Evolutionary conservation across 257 asterid species (phyloP).

Genomic region (Gentiana straminea): DNA sequence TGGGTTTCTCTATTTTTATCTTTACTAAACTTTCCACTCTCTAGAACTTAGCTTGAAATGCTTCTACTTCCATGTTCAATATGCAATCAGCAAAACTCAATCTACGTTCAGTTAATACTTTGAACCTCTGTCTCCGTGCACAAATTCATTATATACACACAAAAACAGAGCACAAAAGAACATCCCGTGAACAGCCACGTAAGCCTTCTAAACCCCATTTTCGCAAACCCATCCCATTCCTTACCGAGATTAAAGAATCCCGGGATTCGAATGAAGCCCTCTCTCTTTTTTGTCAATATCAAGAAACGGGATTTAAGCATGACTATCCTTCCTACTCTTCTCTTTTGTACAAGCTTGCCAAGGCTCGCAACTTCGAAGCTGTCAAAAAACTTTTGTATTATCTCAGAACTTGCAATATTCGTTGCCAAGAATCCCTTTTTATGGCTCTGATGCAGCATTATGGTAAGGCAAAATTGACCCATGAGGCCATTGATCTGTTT

Average conservation of each 20-base stretch:
- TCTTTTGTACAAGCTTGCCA: conserved; percentile 63
- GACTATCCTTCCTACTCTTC: conserved; percentile 83
- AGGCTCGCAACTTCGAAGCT: conserved; percentile 42
- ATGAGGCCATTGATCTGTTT: conserved; percentile 49
- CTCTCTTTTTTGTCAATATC: conserved; percentile 42
- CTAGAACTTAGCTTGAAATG: neutral
- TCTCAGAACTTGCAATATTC: conserved; percentile 34
- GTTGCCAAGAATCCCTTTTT: conserved; percentile 60
- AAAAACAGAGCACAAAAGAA: conserved; percentile 1
- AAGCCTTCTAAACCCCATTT: conserved; percentile 27
- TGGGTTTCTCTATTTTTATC: too few relatives aligned
- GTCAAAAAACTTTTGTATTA: conserved; percentile 43
- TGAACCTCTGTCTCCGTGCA: conserved; percentile 3
- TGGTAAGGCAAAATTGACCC: conserved; percentile 43
- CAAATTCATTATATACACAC: conserved; percentile 21
- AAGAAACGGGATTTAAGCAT: conserved; percentile 51
- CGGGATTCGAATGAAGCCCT: conserved; percentile 42
- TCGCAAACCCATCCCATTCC: conserved; percentile 52
- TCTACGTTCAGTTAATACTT: conserved; percentile 1
- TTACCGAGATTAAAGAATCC: conserved; percentile 51
- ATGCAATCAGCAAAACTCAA: conserved; percentile 2
- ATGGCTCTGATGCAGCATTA: conserved; percentile 61
- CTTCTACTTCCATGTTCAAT: conserved; percentile 3
- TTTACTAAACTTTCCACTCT: too few relatives aligned
- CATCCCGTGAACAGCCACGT: conserved; percentile 23